Base-by-base conservation (phyloP, 148 eudicot species). In the Fagopyrum tataricum region DNA sequence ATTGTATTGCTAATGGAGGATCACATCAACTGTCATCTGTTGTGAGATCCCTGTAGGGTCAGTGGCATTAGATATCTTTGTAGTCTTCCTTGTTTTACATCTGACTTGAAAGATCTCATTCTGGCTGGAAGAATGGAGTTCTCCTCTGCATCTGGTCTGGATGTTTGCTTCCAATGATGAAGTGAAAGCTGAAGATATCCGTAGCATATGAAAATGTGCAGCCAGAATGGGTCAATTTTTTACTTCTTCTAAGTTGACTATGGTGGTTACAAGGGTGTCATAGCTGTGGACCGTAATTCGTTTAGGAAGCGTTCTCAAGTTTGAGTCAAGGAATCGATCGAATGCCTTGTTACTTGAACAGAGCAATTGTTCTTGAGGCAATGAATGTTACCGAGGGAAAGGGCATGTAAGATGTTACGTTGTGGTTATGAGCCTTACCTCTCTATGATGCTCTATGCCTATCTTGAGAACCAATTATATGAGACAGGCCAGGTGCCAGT, bases 181-280 rank as follows among this genome's bases (percentile, higher is more conserved):
- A 39, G 85, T 91, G 53, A 95, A 62, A 77, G 93, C 90, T 12
- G 86, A 80, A 75, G 90, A 90, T 79, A 95, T 95, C 52, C 90
- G 98, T 0, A 95, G 97, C 53, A 76, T 95, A 21, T 91, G 97
- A 5, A 95, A 95, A 81, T 91, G 98, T 78, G 97, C 98, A 18
- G 98, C 98, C 12, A 88, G 98, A 78, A 95, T 95, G 98, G 98
- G 98, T 10, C 97, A 95, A 71, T 71, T 95, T 77, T 95, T 95
- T 73, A 95, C 97, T 81, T 78, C 97, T 51, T 90, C 98, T 41
- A 82, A 23, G 78, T 96, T 88, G 76, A 95, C 97, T 23, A 31
- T 88, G 98, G 98, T 72, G 98, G 98, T 53, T 91, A 95, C 77
- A 95, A 95, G 81, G 98, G 98, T 55, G 96, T 95, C 21, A 81